Evolutionary conservation across 495 filamentous ascomycete genomes (phyloP).

Genomic region (Penicillium crystallinum): DNA sequence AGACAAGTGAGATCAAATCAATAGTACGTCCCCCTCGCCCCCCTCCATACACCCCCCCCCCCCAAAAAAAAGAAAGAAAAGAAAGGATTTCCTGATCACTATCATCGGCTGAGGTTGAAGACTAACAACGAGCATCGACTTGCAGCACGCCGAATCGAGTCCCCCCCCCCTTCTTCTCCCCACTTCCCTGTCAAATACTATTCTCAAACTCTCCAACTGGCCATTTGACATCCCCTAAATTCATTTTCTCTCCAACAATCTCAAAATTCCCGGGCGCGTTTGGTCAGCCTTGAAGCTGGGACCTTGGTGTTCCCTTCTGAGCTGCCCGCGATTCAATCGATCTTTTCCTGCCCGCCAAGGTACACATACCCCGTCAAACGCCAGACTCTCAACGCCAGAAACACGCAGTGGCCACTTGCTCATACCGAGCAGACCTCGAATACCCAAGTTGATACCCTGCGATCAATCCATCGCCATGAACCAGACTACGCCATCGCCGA

Average conservation of each 20-base stretch:
- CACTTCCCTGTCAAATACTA: slow-evolving; percentile 5
- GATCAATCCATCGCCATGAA: slow-evolving; percentile 23
- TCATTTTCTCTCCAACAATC: neutral
- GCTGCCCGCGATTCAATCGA: slow-evolving; percentile 26
- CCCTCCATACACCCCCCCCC: too few species aligned
- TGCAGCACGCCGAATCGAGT: neutral
- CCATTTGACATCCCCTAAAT: neutral
- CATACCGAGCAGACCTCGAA: neutral
- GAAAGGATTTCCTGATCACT: too few species aligned
- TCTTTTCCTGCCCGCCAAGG: slow-evolving; percentile 9
- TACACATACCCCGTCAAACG: slow-evolving; percentile 2
- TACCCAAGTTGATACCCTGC: neutral
- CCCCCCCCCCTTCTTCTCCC: slow-evolving; percentile 3
- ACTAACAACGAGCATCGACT: neutral
- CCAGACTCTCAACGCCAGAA: neutral
- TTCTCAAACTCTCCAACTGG: neutral
- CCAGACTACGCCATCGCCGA: slow-evolving; percentile 36
- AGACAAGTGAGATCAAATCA: neutral
- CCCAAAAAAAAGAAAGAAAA: too few species aligned
- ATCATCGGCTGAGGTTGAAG: too few species aligned
- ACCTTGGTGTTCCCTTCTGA: slow-evolving; percentile 26
- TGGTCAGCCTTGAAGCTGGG: slow-evolving; percentile 28
- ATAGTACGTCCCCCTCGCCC: too few species aligned
- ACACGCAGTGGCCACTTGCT: neutral
- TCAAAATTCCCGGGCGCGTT: slow-evolving; percentile 15